Evolutionary conservation across 192 early-diverging fungal species (phyloP).

Genomic region (Coemansia sp.): DNA sequence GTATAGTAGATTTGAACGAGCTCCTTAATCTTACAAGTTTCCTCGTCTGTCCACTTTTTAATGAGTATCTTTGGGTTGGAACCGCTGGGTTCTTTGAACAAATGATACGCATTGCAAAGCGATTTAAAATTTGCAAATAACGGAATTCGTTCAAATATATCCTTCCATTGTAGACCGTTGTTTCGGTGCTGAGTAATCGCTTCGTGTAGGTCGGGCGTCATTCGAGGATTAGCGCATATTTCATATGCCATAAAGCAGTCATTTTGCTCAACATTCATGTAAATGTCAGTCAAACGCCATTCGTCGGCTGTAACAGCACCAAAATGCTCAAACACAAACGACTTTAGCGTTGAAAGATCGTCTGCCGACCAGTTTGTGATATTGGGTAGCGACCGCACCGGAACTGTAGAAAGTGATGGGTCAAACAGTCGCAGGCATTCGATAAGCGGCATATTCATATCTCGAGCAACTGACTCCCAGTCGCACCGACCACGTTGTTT

Average conservation of each 20-base stretch:
- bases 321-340: background rate
- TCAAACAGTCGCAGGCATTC: background rate
- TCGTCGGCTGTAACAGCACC: background rate
- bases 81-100: background rate
- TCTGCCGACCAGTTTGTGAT: background rate
- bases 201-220: background rate
- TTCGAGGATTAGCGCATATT: background rate
- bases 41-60: too few relatives aligned
- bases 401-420: background rate
- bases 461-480: too few relatives aligned
- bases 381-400: background rate
- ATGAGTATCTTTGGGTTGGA: too few relatives aligned
- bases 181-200: background rate
- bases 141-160: background rate
- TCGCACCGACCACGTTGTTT: too few relatives aligned
- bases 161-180: background rate
- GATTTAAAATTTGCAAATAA: background rate
- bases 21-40: background rate
- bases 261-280: background rate
- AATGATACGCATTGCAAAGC: background rate
- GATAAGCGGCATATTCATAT: too few relatives aligned
- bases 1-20: background rate
- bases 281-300: background rate
- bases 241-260: background rate
- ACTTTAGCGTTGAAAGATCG: background rate